Conservation (phyloP, 2,329 filamentous ascomycete genomes). For the Pseudogymnoascus sp. region DNA sequence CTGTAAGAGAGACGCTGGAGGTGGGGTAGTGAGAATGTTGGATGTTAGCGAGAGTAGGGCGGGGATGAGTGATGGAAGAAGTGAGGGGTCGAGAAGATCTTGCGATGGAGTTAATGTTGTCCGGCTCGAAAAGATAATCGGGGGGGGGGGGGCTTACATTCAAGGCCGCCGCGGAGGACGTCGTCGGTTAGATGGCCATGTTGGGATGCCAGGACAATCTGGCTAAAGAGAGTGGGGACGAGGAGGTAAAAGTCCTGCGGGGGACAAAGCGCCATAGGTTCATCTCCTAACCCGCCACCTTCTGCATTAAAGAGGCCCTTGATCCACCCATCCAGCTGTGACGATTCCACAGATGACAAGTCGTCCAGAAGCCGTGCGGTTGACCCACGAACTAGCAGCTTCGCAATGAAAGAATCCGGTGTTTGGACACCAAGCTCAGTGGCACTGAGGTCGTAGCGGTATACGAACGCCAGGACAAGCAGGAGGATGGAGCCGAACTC, state of each 20-base stretch:
- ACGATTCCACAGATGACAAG: constrained; percentile 49
- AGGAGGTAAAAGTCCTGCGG: constrained; percentile 77
- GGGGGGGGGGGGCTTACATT: constrained; percentile 48
- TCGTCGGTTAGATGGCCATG: constrained; percentile 58
- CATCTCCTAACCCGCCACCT: constrained; percentile 64
- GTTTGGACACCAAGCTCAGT: constrained; percentile 53
- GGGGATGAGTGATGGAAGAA: constrained; percentile 64
- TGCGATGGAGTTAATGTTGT: background rate
- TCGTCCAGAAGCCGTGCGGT: constrained; percentile 49
- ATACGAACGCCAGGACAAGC: constrained; percentile 63
- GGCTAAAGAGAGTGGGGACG: constrained; percentile 67
- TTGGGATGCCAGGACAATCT: constrained; percentile 63
- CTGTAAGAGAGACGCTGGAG: constrained; percentile 44
- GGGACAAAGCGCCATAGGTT: constrained; percentile 71
- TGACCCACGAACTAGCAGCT: constrained; percentile 52
- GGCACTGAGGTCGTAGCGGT: constrained; percentile 60
- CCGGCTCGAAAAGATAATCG: background rate
- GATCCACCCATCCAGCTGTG: constrained; percentile 57
- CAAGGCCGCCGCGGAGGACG: constrained; percentile 63
- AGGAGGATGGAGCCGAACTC: constrained; percentile 74
- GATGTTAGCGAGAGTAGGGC: constrained; percentile 61
- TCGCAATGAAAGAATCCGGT: constrained; percentile 58
- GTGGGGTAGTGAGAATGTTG: constrained; percentile 28
- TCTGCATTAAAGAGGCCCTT: constrained; percentile 46
- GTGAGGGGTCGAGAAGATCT: background rate